Conservation (phyloP, 1,284 basidiomycete genomes). For the Sphaerobolus stellatus region DNA sequence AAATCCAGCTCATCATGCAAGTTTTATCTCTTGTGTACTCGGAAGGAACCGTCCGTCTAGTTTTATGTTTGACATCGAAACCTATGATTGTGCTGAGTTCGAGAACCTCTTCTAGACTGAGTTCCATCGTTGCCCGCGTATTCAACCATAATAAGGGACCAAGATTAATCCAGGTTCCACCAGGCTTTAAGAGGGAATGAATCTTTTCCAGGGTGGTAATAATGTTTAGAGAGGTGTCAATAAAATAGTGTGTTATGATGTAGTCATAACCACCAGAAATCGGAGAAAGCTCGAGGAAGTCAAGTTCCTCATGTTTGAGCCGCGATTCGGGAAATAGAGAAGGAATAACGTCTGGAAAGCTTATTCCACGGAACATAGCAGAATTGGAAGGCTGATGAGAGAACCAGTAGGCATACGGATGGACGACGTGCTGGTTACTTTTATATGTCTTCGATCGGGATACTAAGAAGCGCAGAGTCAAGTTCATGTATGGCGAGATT, state of each 20-base stretch:
- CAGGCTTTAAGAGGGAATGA: conserved; percentile 49
- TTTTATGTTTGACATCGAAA: conserved; percentile 38
- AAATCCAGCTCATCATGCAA: conserved; percentile 69
- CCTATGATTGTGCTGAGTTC: conserved; percentile 48
- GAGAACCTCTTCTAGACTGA: conserved; percentile 62
- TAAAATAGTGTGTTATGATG: conserved; percentile 67
- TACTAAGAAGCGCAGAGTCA: conserved; percentile 56
- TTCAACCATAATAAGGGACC: conserved; percentile 65
- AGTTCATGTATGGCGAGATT: conserved; percentile 62
- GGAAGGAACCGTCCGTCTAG: conserved; percentile 47
- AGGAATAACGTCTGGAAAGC: conserved; percentile 61
- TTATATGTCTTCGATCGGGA: conserved; percentile 43
- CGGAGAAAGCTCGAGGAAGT: conserved; percentile 48
- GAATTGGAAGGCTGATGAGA: conserved; percentile 59
- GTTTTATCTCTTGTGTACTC: conserved; percentile 60
- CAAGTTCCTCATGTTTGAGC: conserved; percentile 47
- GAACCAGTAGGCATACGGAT: conserved; percentile 66
- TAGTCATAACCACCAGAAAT: conserved; percentile 46
- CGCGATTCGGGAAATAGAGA: conserved; percentile 31
- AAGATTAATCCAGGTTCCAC: conserved; percentile 66
- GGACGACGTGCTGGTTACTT: conserved; percentile 47
- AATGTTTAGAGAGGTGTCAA: conserved; percentile 64
- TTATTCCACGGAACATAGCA: conserved; percentile 48
- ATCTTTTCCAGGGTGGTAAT: conserved; percentile 55
- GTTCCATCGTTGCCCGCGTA: conserved; percentile 52